Evolutionary conservation across 164 flowering plant species (phyloP).

Genomic region (Tinospora cordifolia): DNA sequence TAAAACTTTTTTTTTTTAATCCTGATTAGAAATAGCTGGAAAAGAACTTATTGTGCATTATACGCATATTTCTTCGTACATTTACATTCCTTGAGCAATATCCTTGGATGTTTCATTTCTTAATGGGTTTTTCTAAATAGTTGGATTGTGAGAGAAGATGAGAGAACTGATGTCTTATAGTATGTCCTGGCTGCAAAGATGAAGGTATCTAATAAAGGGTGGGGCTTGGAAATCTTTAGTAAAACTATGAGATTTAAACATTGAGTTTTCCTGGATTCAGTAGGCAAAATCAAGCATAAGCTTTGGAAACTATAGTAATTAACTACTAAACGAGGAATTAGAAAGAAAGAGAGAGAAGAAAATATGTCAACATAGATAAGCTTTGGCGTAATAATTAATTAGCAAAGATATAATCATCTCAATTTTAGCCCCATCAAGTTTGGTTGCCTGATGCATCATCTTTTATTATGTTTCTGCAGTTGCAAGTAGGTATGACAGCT

Average conservation of each 20-base stretch:
- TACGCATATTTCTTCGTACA: not conserved
- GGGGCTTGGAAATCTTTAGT: not conserved
- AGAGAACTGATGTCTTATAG: no score
- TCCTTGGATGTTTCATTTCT: not conserved
- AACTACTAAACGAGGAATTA: not conserved
- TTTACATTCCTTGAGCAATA: not conserved
- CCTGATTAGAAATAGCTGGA: no score
- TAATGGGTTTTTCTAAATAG: not conserved
- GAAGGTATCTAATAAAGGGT: not conserved
- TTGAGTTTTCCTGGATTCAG: not conserved
- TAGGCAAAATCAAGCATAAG: not conserved
- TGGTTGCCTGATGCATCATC: not conserved
- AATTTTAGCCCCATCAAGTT: not conserved
- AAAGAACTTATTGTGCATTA: not conserved
- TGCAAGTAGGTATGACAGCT: constrained; percentile 31
- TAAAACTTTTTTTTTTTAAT: no score
- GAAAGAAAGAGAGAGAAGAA: not conserved
- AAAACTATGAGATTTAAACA: not conserved
- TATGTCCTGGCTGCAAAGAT: no score
- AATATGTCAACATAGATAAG: not conserved
- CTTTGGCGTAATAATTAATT: not conserved
- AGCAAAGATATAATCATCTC: not conserved
- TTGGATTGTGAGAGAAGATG: not conserved
- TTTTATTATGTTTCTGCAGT: constrained; percentile 25
- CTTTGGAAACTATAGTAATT: not conserved